phyloP scores from a whole-genome alignment of 2,329 filamentous ascomycete species.

The Lasiodiplodia hormozganensis region DNA sequence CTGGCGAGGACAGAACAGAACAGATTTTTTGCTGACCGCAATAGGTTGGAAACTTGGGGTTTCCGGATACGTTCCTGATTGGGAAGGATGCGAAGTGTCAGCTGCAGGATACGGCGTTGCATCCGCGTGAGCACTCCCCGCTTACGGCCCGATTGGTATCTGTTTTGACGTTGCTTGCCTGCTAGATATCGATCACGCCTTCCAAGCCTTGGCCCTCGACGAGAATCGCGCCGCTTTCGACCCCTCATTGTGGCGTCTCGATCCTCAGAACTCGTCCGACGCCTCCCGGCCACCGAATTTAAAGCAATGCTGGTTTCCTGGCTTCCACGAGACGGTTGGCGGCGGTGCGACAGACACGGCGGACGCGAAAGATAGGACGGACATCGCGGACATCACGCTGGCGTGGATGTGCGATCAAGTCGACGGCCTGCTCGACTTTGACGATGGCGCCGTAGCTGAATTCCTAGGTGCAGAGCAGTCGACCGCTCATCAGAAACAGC shows the following conservation, averaged over 20 bases:
- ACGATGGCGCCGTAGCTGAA: constrained; percentile 1
- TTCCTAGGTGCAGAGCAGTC: constrained; percentile 9
- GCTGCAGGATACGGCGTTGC: constrained; percentile 22
- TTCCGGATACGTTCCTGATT: constrained; percentile 20
- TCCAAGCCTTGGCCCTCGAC: constrained; percentile 63
- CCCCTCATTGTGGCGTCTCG: constrained; percentile 60
- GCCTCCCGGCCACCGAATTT: constrained; percentile 35
- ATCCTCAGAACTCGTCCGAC: not conserved
- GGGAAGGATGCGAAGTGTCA: constrained; percentile 9
- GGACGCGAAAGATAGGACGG: constrained; percentile 22
- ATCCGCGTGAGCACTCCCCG: constrained; percentile 11
- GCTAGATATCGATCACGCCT: constrained; percentile 57
- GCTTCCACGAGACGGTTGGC: constrained; percentile 60
- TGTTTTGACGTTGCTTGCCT: not conserved
- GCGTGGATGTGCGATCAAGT: constrained; percentile 49
- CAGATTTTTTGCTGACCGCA: not conserved
- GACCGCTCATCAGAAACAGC: not conserved
- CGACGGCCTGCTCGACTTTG: constrained; percentile 22
- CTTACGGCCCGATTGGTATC: too few relatives aligned
- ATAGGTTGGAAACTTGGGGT: not conserved
- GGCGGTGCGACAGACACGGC: constrained; percentile 48
- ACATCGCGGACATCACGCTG: constrained; percentile 47
- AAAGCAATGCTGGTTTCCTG: constrained; percentile 64
- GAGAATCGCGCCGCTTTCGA: constrained; percentile 59
- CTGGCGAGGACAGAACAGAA: not conserved